Base-by-base conservation (phyloP, 108 stramenopile genomes). In the Cyclotella sp. region DNA sequence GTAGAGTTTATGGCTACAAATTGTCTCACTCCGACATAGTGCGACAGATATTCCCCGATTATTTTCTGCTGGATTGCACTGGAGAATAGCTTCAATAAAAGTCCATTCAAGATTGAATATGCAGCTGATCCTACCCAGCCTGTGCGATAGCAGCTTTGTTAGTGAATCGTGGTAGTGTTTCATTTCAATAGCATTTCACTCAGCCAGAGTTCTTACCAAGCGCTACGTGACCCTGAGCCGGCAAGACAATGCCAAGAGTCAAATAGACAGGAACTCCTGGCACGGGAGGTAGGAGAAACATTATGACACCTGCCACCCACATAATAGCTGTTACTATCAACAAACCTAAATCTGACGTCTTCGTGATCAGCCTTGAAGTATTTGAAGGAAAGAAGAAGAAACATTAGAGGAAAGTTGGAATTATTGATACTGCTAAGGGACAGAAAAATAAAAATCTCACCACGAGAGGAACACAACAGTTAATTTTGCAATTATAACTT, bases 191-290 rank as follows among this genome's bases (percentile, higher is more conserved):
- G 15, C n/a, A 49, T 1, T 49, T 49, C 2, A n/a, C 18, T n/a
- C 55, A 57, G 5, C 24, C 7, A 24, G 16, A 46, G 22, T 26
- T 24, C 64, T 39, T 66, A 66, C 64, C 84, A 13, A 87, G 46
- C 14, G 43, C 18, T 27, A 81, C 46, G 49, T 82, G 43, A n/a
- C 84, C 88, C 16, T 70, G 68, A 21, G 75, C 73, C 1, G 78
- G 66, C 39, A 87, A 43, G 16, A 89, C 81, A 60, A 89, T 79
- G 5, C 88, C 88, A 28, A 82, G 70, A 5, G 85, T 80, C 45
- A 87, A 60, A 67, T 89, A 89, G 18, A 89, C 84, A 22, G 88
- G 88, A 22, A 83, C 88, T 18, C 88, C 88, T 13, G 88, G 88
- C 19, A 89, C 81, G 10, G 86, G 86, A n/a, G 88, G 88, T 13